Evolutionary conservation across 192 early-diverging fungal genomes (phyloP), one percentile per base, ranked within the genome.

Genomic region (Rhizophlyctis rosea): DNA sequence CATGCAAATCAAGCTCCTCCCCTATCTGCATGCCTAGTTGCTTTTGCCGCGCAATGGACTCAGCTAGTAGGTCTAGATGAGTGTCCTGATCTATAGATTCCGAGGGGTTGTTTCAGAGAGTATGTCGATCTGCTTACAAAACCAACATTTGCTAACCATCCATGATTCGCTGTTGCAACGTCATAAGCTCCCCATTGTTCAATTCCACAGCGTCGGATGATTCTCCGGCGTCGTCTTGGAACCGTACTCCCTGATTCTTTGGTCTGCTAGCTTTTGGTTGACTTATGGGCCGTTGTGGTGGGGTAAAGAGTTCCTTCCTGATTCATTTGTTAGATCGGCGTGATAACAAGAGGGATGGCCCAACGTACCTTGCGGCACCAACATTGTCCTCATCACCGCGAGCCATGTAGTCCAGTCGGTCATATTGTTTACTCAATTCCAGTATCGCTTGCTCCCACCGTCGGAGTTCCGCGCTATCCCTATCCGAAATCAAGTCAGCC

Each of bases 1-100:
- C 76, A 66, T 91, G 90, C 7, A 77, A 67, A 18, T 89, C 82
- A 35, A 91, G 61, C 69, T 91, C 90, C 54, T 90, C 86, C 23
- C 81, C 82, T 56, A 90, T 91, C 71, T 84, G 62, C 23, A 89
- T 25, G 0, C 90, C 90, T 1, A 91, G 62, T 47, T 88, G 80
- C 62, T 81, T 77, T 64, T 90, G 90, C 31, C 90, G 81, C 27
- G 72, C 70, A 28, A 91, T 72, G 5, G 84, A 79, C 5, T 67
- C 67, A 31, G 72, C 71, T 11, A 91, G 70, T 48, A 73, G 73
- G 71, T 91, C 90, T 39, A 91, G 61, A 55, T 86, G 84, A n/a
- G 77, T 61, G 72, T 91, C 90, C 71, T 91, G 90, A 58, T 89
- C 88, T 88, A 70, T 9, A 49, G 51, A 14, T n/a, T n/a, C n/a